Evolutionary conservation across 306 rosid species (phyloP).

Genomic region (Nissolia schottii): DNA sequence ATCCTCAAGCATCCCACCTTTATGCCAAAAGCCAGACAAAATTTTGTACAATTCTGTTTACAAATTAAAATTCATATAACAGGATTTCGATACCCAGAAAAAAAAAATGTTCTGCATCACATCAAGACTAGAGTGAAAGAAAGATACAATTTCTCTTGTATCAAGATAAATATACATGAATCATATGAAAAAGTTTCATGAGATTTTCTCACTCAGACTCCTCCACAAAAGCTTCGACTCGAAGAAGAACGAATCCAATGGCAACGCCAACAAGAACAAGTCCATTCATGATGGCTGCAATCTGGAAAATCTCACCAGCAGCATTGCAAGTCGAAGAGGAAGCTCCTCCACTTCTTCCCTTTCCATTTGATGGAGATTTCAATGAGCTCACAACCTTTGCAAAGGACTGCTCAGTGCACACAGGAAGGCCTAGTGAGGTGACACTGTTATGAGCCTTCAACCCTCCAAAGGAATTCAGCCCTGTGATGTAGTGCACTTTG

Average conservation of each 20-base stretch:
- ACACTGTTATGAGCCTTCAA: conserved; percentile 51
- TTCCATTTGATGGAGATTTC: conserved; percentile 42
- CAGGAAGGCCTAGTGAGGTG: conserved; percentile 45
- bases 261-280: conserved; percentile 59
- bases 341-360: conserved; percentile 41
- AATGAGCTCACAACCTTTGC: conserved; percentile 55
- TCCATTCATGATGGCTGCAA: conserved; percentile 60
- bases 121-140: conserved; percentile 22
- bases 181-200: not conserved
- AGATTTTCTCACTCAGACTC: conserved; percentile 49
- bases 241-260: conserved; percentile 59
- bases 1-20: conserved; percentile 1
- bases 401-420: conserved; percentile 48
- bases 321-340: conserved; percentile 54
- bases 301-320: conserved; percentile 56
- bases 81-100: not conserved
- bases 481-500: conserved; percentile 40
- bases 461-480: conserved; percentile 57
- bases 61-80: conserved; percentile 1
- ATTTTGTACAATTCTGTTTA: not conserved
- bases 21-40: not conserved
- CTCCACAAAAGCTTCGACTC: conserved; percentile 60
- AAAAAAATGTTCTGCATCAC: conserved; percentile 18
- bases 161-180: not conserved
- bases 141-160: conserved; percentile 6